Base-by-base conservation (phyloP, 2,329 filamentous ascomycete genomes). In the Colletotrichum tabaci region DNA sequence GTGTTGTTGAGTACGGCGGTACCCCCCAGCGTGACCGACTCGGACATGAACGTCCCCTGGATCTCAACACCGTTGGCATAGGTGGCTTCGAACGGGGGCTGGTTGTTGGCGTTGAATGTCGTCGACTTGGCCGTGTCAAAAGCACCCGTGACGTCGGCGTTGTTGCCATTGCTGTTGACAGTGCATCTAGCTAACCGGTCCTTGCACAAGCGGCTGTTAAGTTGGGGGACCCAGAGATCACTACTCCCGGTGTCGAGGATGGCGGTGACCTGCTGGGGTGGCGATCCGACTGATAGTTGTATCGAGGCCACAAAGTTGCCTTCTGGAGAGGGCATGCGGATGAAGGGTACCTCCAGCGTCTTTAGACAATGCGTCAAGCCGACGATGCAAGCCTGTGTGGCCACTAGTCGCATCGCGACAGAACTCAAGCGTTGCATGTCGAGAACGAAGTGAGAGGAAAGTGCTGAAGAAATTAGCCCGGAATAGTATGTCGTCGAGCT, bases 181-280 rank as follows among this genome's bases (percentile, higher is more conserved):
- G 21, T 53, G n/a, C 61, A 64, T 16, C 47, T 50, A 21, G 47
- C 49, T 7, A 40, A 16, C 1, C 56, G 56, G 18, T 61, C 50
- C n/a, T 61, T 42, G 49, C 65, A 67, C 12, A 67, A 26, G 3
- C 56, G n/a, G 35, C 65, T 67, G 40, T 52, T 38, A 47, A 38
- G 49, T 23, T 67, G 65, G 3, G 65, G 57, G 8, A 67, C 65
- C 47, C 57, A 53, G 18, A 61, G 38, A 50, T 67, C 57, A n/a
- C 65, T 67, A 40, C 65, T 67, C 21, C 65, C 65, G 2, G 65
- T 67, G 40, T 67, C 65, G 57, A 67, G 55, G 49, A 67, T 61
- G 16, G 35, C 65, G 4, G 49, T 56, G 23, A 67, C 50, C n/a
- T 44, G 30, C 21, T 67, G 65, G 13, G 50, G 55, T 1, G 55